Evolutionary conservation across 192 early-diverging fungal genomes (phyloP).

Genomic region (Funneliformis mosseae): DNA sequence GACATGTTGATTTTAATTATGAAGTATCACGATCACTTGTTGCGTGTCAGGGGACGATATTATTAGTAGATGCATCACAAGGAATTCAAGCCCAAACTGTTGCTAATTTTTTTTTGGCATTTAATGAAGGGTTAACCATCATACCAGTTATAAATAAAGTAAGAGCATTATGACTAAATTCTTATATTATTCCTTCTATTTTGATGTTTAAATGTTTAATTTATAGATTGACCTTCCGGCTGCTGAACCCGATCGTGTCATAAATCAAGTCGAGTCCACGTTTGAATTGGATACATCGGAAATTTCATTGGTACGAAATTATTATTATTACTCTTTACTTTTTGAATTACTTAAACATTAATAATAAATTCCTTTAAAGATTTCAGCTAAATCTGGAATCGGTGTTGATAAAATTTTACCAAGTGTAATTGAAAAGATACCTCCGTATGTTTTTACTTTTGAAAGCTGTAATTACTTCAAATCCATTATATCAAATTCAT

Average conservation of each 20-base stretch:
- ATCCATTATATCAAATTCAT: not conserved
- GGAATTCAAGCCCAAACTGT: conserved; percentile 98
- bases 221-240: conserved; percentile 82
- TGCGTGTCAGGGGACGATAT: conserved; percentile 90
- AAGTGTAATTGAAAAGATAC: conserved; percentile 75
- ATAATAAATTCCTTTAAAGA: conserved; percentile 41
- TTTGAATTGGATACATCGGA: conserved; percentile 79
- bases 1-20: conserved; percentile 93
- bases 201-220: not conserved
- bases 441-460: conserved; percentile 47
- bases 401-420: conserved; percentile 77
- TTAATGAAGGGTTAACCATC: conserved; percentile 81
- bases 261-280: conserved; percentile 78
- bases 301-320: conserved; percentile 46
- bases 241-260: conserved; percentile 79
- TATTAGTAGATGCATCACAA: conserved; percentile 93
- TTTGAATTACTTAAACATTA: not conserved
- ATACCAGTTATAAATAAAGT: conserved; percentile 93
- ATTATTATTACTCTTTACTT: not conserved
- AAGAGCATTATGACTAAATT: not conserved
- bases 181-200: not conserved
- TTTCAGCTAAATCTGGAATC: conserved; percentile 87
- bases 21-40: conserved; percentile 93
- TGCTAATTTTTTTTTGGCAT: conserved; percentile 95
- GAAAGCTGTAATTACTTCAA: not conserved